Evolutionary conservation across 306 rosid genomes (phyloP).

Genomic region (Lathyrus tuberosus): DNA sequence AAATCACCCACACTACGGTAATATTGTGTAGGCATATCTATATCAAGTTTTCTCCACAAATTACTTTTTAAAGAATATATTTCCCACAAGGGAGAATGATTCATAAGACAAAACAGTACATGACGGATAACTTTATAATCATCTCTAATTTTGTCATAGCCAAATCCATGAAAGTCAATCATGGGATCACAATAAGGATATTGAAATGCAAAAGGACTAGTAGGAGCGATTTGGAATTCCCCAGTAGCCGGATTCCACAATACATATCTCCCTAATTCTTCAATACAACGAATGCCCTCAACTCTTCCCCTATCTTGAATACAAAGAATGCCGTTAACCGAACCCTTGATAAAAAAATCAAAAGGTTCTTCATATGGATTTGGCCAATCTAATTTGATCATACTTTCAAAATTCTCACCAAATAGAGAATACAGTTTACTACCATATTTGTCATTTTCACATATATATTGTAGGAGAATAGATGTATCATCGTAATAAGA

Average conservation of each 20-base stretch:
- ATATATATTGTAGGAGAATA: neutral
- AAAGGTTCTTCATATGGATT: neutral
- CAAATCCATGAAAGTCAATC: neutral
- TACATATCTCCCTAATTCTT: neutral
- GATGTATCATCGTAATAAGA: neutral
- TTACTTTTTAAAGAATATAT: no score
- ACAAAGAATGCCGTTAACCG: neutral
- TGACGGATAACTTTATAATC: neutral
- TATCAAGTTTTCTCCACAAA: no score
- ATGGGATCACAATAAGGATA: neutral
- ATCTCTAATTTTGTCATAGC: neutral
- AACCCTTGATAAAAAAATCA: neutral
- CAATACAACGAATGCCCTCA: neutral
- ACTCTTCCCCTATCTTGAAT: neutral
- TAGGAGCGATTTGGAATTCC: neutral
- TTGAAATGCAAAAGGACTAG: neutral
- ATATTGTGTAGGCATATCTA: no score
- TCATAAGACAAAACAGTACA: neutral
- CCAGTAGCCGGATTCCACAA: neutral
- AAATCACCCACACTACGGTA: no score
- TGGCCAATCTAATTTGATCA: neutral
- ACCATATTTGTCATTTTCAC: rapidly evolving
- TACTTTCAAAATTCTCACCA: neutral
- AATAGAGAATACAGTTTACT: neutral
- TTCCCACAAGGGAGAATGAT: no score